Conservation (phyloP, 1,139 yeast species). For the Candida sp. region DNA sequence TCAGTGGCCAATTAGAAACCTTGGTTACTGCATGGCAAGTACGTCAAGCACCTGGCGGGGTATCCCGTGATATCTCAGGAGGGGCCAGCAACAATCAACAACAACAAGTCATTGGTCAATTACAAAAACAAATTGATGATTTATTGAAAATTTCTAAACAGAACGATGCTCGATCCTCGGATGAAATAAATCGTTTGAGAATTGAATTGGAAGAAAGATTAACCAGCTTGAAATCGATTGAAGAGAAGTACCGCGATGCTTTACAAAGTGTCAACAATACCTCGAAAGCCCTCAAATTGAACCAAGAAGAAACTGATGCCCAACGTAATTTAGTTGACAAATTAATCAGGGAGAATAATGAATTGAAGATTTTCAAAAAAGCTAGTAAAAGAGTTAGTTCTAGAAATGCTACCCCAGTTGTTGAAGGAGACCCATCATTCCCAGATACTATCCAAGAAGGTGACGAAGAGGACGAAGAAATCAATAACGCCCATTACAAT, state of each 20-base stretch:
- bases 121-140: constrained; percentile 49
- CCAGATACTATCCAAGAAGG: constrained; percentile 13
- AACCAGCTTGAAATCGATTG: constrained; percentile 35
- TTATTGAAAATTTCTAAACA: constrained; percentile 36
- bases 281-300: constrained; percentile 67
- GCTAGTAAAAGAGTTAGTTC: constrained; percentile 35
- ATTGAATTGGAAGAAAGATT: constrained; percentile 29
- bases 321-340: constrained; percentile 56
- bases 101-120: constrained; percentile 27
- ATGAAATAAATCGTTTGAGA: constrained; percentile 34
- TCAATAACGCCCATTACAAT: constrained; percentile 65
- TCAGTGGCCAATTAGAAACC: constrained; percentile 37
- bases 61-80: constrained; percentile 6
- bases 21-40: constrained; percentile 37
- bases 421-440: constrained; percentile 12
- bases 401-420: constrained; percentile 20
- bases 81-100: constrained; percentile 11
- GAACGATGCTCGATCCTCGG: constrained; percentile 30
- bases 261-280: constrained; percentile 71
- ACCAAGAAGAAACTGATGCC: constrained; percentile 67
- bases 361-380: constrained; percentile 53
- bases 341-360: constrained; percentile 66
- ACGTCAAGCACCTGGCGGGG: constrained; percentile 7
- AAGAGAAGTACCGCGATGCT: constrained; percentile 65
- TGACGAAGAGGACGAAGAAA: constrained; percentile 43